Evolutionary conservation across 257 asterid genomes (phyloP).

Genomic region (Jacaranda mimosifolia): DNA sequence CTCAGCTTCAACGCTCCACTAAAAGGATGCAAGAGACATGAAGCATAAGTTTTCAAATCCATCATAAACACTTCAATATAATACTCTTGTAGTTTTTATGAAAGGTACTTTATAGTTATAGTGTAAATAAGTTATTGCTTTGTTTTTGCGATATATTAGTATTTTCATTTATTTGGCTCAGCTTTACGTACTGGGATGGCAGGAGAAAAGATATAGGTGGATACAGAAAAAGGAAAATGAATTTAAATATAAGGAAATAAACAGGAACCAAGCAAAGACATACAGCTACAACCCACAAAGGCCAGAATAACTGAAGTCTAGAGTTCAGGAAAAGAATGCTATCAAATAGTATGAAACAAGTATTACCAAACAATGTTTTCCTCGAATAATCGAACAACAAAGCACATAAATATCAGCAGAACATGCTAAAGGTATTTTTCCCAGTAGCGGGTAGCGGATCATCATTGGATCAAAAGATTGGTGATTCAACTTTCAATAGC

Average conservation of each 20-base stretch:
- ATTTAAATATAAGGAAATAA: neutral
- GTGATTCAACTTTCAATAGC: neutral
- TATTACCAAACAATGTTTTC: no score
- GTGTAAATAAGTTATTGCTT: neutral
- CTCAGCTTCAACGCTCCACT: neutral
- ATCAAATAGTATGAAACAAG: no score
- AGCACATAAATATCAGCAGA: neutral
- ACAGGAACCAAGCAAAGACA: neutral
- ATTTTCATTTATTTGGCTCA: neutral
- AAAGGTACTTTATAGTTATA: neutral
- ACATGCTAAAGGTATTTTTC: neutral
- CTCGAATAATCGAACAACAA: neutral
- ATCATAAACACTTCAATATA: conserved; percentile 2
- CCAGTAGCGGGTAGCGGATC: neutral
- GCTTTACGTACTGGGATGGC: neutral
- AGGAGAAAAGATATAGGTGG: neutral
- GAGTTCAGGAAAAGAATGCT: no score
- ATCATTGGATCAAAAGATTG: neutral
- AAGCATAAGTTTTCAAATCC: neutral
- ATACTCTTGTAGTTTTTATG: neutral
- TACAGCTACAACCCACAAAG: no score
- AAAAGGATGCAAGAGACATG: conserved; percentile 13
- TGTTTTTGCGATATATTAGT: neutral
- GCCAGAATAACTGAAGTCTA: no score
- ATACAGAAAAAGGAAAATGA: neutral